Percentiles rank a stretch among this genome's conserved stretches.
phyloP scores from a whole-genome alignment of 2,329 filamentous ascomycete species.

The Fusarium domesticum region DNA sequence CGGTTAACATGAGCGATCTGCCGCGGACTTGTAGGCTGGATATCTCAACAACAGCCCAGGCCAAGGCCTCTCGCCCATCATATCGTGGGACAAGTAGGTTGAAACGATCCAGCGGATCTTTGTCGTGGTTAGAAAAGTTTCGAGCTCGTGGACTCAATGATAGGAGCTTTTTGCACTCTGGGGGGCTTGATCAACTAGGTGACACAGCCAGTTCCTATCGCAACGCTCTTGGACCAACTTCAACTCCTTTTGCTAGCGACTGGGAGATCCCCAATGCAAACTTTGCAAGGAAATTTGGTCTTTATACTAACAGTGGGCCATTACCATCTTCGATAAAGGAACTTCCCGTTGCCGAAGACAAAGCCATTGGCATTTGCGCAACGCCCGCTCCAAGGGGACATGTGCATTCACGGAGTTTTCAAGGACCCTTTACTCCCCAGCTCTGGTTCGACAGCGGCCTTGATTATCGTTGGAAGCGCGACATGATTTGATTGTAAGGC shows the following conservation, averaged over 20 bases:
- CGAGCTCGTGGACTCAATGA: not conserved
- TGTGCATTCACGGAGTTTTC: conserved; percentile 34
- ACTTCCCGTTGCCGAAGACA: conserved; percentile 43
- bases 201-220: not conserved
- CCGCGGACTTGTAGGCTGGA: conserved; percentile 1
- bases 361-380: conserved; percentile 37
- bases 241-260: conserved; percentile 28
- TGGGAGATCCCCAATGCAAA: conserved; percentile 42
- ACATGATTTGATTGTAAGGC: not conserved
- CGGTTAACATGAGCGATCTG: conserved; percentile 17
- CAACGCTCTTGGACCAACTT: conserved; percentile 6
- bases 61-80: not conserved
- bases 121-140: conserved; percentile 11
- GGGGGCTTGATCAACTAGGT: too few species aligned
- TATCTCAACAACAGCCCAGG: not conserved
- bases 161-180: too few species aligned
- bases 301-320: conserved; percentile 33
- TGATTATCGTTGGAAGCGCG: conserved; percentile 40
- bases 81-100: conserved; percentile 4
- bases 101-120: conserved; percentile 4
- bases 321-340: conserved; percentile 36
- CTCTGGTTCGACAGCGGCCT: conserved; percentile 45
- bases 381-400: conserved; percentile 26
- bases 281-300: conserved; percentile 42
- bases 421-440: conserved; percentile 44